A percentile compares a stretch with the other conserved stretches of the same genome.
These are phyloP conservation scores for Bryum argenteum DNA, from an alignment of 225 moss, liverwort and hornwort genomes.

Conservation along the genomic window DNA sequence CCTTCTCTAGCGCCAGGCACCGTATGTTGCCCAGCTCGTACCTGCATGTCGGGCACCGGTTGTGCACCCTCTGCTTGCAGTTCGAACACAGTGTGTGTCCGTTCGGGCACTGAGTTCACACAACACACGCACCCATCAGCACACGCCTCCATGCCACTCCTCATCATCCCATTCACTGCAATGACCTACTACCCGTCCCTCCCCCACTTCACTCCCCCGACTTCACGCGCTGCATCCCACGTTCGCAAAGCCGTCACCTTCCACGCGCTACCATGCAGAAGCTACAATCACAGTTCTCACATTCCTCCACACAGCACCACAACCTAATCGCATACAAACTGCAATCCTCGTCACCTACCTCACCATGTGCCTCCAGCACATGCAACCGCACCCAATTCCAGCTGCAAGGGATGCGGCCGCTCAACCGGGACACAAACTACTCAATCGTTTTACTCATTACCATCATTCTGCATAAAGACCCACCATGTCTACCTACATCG, in stretches of 20 bases:
- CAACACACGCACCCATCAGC: conserved; percentile 12
- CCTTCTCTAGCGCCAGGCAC: conserved; percentile 95
- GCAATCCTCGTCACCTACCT: background rate
- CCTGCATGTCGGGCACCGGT: conserved; percentile 99
- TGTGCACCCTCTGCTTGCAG: conserved; percentile 98
- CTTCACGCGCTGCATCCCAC: background rate
- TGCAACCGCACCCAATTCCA: background rate
- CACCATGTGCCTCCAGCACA: background rate
- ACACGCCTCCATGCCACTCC: background rate
- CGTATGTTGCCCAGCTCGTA: conserved; percentile 97
- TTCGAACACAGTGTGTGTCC: conserved; percentile 98
- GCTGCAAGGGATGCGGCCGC: background rate
- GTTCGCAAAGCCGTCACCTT: background rate
- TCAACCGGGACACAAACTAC: background rate
- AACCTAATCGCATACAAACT: background rate
- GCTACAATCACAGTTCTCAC: background rate
- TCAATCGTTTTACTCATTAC: background rate
- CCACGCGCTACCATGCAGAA: background rate
- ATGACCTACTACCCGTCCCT: background rate
- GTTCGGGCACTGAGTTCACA: conserved; percentile 89
- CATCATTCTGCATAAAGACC: background rate
- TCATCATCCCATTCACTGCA: background rate
- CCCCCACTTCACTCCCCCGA: background rate
- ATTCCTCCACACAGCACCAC: background rate
- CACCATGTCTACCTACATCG: no score